Evolutionary conservation across 1,284 basidiomycete species (phyloP), one percentile per base, ranked within the genome.

Genomic region (Afroboletus lepidellus): DNA sequence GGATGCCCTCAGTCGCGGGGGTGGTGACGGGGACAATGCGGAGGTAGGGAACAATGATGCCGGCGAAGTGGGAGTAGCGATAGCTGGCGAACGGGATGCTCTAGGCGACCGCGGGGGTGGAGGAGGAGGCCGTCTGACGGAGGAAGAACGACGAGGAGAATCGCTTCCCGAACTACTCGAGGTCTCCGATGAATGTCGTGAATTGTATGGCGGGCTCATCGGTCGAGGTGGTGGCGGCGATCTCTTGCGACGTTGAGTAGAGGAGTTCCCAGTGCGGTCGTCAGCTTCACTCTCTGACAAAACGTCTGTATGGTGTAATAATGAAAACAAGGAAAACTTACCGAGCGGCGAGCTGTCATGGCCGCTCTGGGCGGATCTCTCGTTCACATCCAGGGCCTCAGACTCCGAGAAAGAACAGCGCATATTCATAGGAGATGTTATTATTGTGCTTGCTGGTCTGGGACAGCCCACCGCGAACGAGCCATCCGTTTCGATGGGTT

Each of bases 81-180:
- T 37, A 12, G 8, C 20, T 7, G 51, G 37, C 2, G 51, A 43
- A 46, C 27, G 2, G 7, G 34, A 13, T 9, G 20, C 27, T 12
- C 29, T 30, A 5, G 37, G 38, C 15, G 46, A 49, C 21, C 3
- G 48, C 3, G 49, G 59, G 15, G 58, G 58, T 9, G 55, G 46
- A 25, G 61, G 50, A 21, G 55, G 23, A 7, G 58, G 45, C 18
- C 55, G 33, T 25, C 55, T 60, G 39, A 38, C 7, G 9, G 54
- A 20, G 5, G 1, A 13, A 36, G 57, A 37, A 7, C 34, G 33
- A 37, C 30, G 41, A 33, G 23, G 1, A 13, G 45, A 41, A 32
- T 21, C 21, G 20, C 27, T 44, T 0, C 16, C n/a, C 2, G 37
- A n/a, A 30, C 21, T 13, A 32, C 36, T 47, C 18, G 41, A 18